Evolutionary conservation across 176 grass and related monocot genomes (phyloP), one percentile per base, ranked within the genome.

Genomic region (Thinopyrum elongatum): DNA sequence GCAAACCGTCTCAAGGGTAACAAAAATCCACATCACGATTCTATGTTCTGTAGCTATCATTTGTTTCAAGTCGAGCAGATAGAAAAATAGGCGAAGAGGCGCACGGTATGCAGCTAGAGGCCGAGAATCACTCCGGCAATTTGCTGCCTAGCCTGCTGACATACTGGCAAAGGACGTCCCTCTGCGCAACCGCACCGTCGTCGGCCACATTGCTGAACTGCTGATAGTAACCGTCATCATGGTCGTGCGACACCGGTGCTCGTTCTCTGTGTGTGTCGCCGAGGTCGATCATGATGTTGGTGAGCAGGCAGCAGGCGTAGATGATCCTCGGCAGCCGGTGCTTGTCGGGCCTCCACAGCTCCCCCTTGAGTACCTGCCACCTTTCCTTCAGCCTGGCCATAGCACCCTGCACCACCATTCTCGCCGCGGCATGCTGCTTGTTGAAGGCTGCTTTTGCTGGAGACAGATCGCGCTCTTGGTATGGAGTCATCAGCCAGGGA

Each of bases 401-500:
- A 46, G 92, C 86, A 11, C 46, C 85, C 26, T 94, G 80, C 64
- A 90, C 92, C 28, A 91, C 89, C 70, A 23, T 84, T 17, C 70
- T 62, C 1, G 89, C 75, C 2, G 80, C 58, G 2, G 41, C 29
- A 33, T 91, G 92, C 27, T 84, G 63, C 81, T 81, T 91, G 89
- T 97, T 97, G 81, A 97, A 97, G 28, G 89, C 86, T 8, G 16
- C 82, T 69, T 92, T 91, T 6, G 70, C 76, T 0, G 41, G 72
- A 6, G 86, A 63, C 8, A 87, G 79, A 69, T 68, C 91, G 1
- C 85, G 84, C 11, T 65, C 90, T 84, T 86, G 84, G 84, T 94
- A 97, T 4, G 95, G 95, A n/a, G 95, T 94, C 65, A 97, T 89
- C 28, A 97, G 84, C 95, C 95, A 97, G 35, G 92, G 90, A 85